Base-by-base conservation (phyloP, 495 filamentous ascomycete genomes). In the Schizothecium vesticola region DNA sequence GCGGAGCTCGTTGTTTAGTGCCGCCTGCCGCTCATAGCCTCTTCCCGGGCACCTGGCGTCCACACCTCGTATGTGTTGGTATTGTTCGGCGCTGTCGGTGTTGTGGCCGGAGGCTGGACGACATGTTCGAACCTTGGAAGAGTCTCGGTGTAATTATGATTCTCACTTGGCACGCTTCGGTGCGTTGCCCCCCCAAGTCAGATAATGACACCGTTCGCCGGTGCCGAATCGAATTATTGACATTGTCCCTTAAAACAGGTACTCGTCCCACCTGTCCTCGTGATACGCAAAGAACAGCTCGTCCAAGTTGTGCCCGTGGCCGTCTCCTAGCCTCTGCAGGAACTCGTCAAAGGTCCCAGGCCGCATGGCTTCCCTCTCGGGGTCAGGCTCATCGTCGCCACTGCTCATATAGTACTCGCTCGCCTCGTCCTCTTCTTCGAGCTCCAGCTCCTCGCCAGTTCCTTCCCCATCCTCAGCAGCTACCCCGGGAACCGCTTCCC, bases 261-360 rank as follows among this genome's bases (percentile, higher is more conserved):
- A 78, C 43, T 78, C 74, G 65, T 78, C 76, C 76, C 76, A 78
- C 19, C 76, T 70, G 26, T 77, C 76, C 59, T 78, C 76, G 29
- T 78, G 73, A 25, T 71, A 78, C 25, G 76, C 76, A 65, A 73
- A 77, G 24, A 72, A 78, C 25, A 78, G 61, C 63, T 78, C 76
- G 12, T 78, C 76, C 33, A 76, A 22, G 67, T 58, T 74, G 58
- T 77, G 72, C 12, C 73, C 76, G 22, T 78, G 76, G 65, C 72
- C 75, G n/a, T 77, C 76, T 19, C 73, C 73, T 2, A 78, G 69
- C 12, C 57, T 65, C 59, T 76, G 55, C 33, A 78, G 21, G 62
- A 78, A 78, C 23, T 61, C 76, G 22, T 72, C 72, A 62, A 78
- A 77, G 2, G 67, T 77, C 16, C 72, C 62, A 4, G 76, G 76